Base-by-base conservation (phyloP, 257 asterid genomes). In the Datura wrightii region DNA sequence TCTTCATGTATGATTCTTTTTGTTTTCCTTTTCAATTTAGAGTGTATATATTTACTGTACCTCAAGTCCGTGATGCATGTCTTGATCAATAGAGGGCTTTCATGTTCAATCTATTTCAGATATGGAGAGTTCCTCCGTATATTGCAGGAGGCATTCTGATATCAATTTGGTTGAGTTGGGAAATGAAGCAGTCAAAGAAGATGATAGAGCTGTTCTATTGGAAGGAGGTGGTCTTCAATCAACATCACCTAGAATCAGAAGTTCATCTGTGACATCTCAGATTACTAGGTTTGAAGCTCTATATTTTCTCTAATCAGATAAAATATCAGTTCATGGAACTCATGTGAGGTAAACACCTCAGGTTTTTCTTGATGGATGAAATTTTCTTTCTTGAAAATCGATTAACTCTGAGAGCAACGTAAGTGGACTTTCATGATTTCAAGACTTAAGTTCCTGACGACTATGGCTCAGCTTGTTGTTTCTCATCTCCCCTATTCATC, bases 381-480 rank as follows among this genome's bases (percentile, higher is more conserved):
- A 86, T 91, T 50, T 92, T 96, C 91, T 86, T 94, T 87, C 92
- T 93, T 86, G 97, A 94, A 83, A 92, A 95, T 66, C 93, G 98
- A 81, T 85, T 87, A 91, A 90, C 89, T 79, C 91, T 94, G 91
- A 92, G 98, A 89, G 95, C 99, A 87, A 92, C 92, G 99, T 94
- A 93, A 84, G 94, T 85, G 46, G 60, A 54, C 15, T 14, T 59
- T 19, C 52, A 59, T 53, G 10, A 83, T 74, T 85, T 39, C 80
- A 37, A 58, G 65, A 16, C 58, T 34, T 39, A 50, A 44, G 15
- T 42, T 74, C n/a, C 70, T 65, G 55, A 50, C 50, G 53, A 82
- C 48, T 15, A 82, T 44, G 56, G 56, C 42, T 72, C 59, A 19
- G 18, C 42, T 72, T 72, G n/a, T 72, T 46, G 80, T 72, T 72